These are phyloP conservation scores for Pyricularia pennisetigena DNA, from an alignment of 2,329 filamentous ascomycete species.

Conservation along the genomic window DNA sequence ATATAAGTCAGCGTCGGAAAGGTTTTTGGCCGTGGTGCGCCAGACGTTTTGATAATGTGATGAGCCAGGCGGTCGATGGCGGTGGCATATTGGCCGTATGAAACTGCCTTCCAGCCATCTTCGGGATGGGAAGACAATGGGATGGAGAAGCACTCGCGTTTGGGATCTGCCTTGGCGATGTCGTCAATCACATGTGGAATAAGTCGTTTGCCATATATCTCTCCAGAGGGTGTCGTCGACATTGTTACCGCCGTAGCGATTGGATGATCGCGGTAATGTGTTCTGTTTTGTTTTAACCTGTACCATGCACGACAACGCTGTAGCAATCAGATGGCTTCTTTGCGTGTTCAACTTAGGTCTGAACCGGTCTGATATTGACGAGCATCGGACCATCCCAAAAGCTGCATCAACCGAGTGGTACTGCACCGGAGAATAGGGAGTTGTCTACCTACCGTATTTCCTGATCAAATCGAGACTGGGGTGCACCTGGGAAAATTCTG, in stretches of 20 bases:
- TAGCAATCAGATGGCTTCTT: no score
- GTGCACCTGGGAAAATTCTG: no score
- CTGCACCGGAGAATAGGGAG: no score
- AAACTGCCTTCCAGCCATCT: not conserved
- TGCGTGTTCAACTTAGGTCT: no score
- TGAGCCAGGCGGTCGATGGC: not conserved
- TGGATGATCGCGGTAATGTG: no score
- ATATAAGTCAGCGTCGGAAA: not conserved
- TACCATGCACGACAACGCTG: no score
- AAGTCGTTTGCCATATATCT: not conserved
- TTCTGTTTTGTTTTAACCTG: no score
- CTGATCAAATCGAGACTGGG: no score
- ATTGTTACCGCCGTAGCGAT: not conserved
- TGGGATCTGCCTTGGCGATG: not conserved
- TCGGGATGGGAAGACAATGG: not conserved
- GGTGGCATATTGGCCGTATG: not conserved
- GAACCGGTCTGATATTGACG: no score
- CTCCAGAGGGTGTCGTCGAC: not conserved
- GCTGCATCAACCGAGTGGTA: no score
- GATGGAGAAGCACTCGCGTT: not conserved
- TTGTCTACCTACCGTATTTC: no score
- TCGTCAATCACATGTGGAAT: not conserved
- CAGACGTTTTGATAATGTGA: not conserved
- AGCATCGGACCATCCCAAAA: no score
- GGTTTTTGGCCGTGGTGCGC: not conserved